Evolutionary conservation across 768 basidiomycete genomes (phyloP), one percentile per base, ranked within the genome.

Genomic region (Chalciporus pseudorubinellus): DNA sequence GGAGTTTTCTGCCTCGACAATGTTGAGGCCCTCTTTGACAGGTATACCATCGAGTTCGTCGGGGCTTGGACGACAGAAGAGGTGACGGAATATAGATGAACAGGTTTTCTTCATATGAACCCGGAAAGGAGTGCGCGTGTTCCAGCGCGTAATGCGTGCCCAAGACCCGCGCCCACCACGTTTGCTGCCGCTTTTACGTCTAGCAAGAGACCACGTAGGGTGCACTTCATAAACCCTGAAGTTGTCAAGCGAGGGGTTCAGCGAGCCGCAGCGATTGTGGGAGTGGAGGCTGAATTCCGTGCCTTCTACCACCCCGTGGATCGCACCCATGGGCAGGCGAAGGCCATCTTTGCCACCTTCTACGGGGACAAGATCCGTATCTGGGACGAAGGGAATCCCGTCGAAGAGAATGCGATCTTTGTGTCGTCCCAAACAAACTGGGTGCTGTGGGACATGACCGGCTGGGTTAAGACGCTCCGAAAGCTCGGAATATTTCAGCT

Each of bases 261-360:
- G 66, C 7, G 84, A 84, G 19, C 77, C 78, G n/a, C 70, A 70
- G 53, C 74, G 74, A 63, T 87, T 85, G 63, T 87, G 84, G 19
- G 74, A 69, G 61, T 87, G 84, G 19, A 87, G 41, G 36, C 75
- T 77, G 53, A 88, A 75, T 55, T 84, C 81, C 9, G 77, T 83
- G 42, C 84, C 85, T 52, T 78, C 76, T n/a, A 77, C 74, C 18
- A 87, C 70, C 2, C 85, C 85, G 52, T 86, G 83, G 5, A 82
- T 77, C 1, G 77, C 74, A 12, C 86, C 86, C 33, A 79, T 76
- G 29, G 77, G 77, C 28, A 87, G 65, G 52, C 77, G 77, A 40
- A 85, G 57, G 36, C 64, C 60, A 19, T 73, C 70, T 28, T 68
- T 67, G 42, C 75, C 66, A 16, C 73, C 61, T 40, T 71, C 70